phyloP scores from a whole-genome alignment of 345 rosid genomes.

The Lumnitzera racemosa region DNA sequence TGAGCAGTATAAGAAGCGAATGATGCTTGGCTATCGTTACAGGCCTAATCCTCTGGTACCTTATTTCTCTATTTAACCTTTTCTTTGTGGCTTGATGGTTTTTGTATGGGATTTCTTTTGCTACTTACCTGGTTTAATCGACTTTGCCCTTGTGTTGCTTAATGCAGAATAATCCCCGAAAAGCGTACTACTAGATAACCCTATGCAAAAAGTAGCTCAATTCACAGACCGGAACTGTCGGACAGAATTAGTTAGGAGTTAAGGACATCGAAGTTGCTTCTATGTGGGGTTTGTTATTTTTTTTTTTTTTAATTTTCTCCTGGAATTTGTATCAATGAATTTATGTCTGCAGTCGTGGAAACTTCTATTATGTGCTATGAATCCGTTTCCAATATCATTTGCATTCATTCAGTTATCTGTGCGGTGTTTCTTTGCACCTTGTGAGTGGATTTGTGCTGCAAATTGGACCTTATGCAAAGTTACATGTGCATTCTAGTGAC shows the following conservation, averaged over 20 bases:
- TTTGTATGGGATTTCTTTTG: neutral
- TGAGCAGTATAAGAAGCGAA: conserved; percentile 98
- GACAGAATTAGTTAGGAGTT: neutral
- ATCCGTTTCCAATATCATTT: no score
- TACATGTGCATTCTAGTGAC: no score
- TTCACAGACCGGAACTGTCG: neutral
- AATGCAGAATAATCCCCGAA: conserved; percentile 62
- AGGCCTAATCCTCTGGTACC: conserved; percentile 96
- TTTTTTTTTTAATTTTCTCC: no score
- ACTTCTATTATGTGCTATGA: no score
- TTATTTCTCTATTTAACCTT: neutral
- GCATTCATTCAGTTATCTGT: no score
- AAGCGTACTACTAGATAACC: conserved; percentile 45
- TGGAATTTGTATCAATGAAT: no score
- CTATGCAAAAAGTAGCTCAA: neutral
- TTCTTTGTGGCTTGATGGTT: neutral
- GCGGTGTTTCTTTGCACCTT: no score
- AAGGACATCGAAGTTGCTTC: no score
- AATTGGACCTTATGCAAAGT: no score
- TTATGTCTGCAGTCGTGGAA: no score
- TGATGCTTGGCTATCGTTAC: conserved; percentile 96
- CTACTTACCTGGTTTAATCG: neutral
- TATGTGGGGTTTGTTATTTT: no score
- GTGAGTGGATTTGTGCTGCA: no score
- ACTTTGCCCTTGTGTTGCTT: neutral